A percentile compares a stretch with the other conserved stretches of the same genome.
Evolutionary conservation across 352 stramenopile genomes (phyloP).

Genomic region (Globisporangium spiculum): DNA sequence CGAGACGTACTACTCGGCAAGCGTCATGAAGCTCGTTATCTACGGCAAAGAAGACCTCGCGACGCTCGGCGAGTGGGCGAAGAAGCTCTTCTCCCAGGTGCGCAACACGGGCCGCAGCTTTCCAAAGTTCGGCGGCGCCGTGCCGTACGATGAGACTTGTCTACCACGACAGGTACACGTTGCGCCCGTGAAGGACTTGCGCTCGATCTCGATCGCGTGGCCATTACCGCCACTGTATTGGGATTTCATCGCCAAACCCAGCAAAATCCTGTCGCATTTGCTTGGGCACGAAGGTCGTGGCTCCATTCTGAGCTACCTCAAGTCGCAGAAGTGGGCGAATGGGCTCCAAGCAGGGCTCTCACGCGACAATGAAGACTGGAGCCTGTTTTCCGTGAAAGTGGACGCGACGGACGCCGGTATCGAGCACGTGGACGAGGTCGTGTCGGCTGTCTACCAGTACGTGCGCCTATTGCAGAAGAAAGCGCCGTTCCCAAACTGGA

Average conservation of each 20-base stretch:
- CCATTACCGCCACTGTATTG: constrained; percentile 46
- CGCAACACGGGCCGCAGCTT: constrained; percentile 57
- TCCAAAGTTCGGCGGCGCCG: constrained; percentile 45
- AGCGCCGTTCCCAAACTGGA: constrained; percentile 32
- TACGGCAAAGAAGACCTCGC: constrained; percentile 85
- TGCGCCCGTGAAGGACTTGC: constrained; percentile 62
- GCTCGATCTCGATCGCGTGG: constrained; percentile 74
- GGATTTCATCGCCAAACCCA: constrained; percentile 64
- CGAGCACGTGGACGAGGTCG: constrained; percentile 54
- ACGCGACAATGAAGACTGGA: constrained; percentile 71
- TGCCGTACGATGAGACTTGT: constrained; percentile 49
- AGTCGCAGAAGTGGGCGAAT: constrained; percentile 76
- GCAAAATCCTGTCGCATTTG: constrained; percentile 89
- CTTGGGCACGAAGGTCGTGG: constrained; percentile 92
- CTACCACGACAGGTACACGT: constrained; percentile 53
- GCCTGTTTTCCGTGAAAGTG: constrained; percentile 63
- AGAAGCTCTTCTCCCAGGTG: constrained; percentile 79
- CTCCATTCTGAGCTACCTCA: constrained; percentile 92
- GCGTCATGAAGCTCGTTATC: constrained; percentile 50
- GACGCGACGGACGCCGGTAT: constrained; percentile 69
- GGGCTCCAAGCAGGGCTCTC: constrained; percentile 60
- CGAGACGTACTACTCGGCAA: constrained; percentile 72
- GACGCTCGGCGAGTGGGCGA: constrained; percentile 75
- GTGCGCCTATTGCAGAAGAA: constrained; percentile 46
- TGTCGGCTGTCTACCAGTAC: constrained; percentile 66